These are phyloP conservation scores for Carex arenaria DNA, from an alignment of 202 grass and related monocot species.

Conservation along the genomic window DNA sequence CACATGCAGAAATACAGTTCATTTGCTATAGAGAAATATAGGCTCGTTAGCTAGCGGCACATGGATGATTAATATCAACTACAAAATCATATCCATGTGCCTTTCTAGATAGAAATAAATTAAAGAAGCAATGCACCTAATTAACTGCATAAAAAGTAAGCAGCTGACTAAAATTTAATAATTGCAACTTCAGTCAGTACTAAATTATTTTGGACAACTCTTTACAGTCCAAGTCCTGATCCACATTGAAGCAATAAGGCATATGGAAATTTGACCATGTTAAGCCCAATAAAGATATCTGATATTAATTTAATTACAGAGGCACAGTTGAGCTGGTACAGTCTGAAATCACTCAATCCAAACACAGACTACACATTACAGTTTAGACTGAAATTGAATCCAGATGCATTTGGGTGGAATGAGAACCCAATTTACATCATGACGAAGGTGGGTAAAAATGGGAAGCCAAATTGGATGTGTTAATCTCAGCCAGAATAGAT, in stretches of 20 bases:
- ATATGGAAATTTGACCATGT: not conserved
- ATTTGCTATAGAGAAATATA: constrained; percentile 16
- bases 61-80: not conserved
- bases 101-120: not conserved
- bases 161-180: not conserved
- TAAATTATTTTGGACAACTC: not conserved
- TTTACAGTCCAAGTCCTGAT: not conserved
- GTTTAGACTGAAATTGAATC: not conserved
- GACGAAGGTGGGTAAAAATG: not conserved
- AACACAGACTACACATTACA: not conserved
- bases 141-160: not conserved
- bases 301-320: not conserved
- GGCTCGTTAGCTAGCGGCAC: not conserved
- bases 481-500: not conserved
- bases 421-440: constrained; percentile 16
- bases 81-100: not conserved
- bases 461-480: not conserved
- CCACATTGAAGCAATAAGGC: not conserved
- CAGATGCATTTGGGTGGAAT: constrained; percentile 29
- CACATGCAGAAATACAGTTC: constrained; percentile 9
- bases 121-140: not conserved
- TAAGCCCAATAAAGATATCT: not conserved
- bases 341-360: not conserved
- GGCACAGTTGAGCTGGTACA: not conserved
- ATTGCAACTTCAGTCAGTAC: not conserved